Evolutionary conservation across 257 asterid genomes (phyloP), one percentile per base, ranked within the genome.

Genomic region (Solanum chiquidenum): DNA sequence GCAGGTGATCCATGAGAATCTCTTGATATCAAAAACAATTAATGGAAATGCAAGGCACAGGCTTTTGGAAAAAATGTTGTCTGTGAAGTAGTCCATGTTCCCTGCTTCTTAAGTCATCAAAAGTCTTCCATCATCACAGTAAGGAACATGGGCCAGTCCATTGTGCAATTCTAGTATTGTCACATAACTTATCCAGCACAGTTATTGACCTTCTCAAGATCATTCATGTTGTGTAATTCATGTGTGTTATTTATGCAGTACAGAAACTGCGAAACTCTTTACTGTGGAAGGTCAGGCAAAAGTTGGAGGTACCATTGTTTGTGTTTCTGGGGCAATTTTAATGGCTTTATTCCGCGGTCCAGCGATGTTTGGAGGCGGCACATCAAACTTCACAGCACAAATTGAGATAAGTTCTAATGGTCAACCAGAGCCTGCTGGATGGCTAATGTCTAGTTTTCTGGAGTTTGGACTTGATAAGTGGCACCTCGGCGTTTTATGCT

Each of bases 311-410:
- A 95, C 99, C 16, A 90, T 95, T 89, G 91, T 96, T 71, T 97
- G 99, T 90, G 96, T 97, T 72, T 92, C 92, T 58, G 99, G 98
- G 86, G 99, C 99, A 55, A 84, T 97, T 88, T 83, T 97, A 71
- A 97, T 97, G 99, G 96, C 98, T 58, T 83, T 92, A 88, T 96
- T 92, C 91, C 96, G 98, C 16, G 99, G 99, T 82, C 99, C 99
- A 72, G 95, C 94, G 62, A 90, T 97, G 29, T 91, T 97, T 35
- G 99, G 99, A 49, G 69, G 88, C 40, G 86, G 79, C 88, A 97
- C 93, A 89, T 83, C 94, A 83, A 98, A 91, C 31, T 92, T 93
- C 88, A 80, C 90, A 58, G 82, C 86, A 62, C 92, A 46, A 86
- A 93, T 16, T 91, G 98, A 94, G 89, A 95, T 95, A 87, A 94